Evolutionary conservation across 345 rosid species (phyloP).

Genomic region (Aurinia saxatilis): DNA sequence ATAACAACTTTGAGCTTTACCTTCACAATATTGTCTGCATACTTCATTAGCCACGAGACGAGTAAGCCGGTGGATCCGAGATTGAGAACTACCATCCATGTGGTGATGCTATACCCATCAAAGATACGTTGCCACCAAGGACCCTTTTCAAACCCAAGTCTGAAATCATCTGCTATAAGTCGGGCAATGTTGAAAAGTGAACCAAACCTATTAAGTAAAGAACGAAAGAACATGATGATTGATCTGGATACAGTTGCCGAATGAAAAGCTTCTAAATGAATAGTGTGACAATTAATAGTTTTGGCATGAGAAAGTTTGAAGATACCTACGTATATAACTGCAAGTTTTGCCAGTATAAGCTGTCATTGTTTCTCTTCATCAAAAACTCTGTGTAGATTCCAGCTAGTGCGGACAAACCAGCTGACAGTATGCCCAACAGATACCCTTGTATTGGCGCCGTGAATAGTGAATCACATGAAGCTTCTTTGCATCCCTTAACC

Average conservation of each 20-base stretch:
- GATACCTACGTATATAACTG: conserved; percentile 91
- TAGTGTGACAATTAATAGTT: neutral
- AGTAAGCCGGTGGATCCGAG: conserved; percentile 75
- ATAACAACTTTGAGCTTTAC: conserved; percentile 30
- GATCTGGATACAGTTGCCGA: neutral
- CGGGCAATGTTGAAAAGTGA: conserved; percentile 75
- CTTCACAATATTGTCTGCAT: conserved; percentile 94
- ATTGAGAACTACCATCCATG: conserved; percentile 84
- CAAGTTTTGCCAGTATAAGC: conserved; percentile 92
- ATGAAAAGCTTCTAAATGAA: neutral
- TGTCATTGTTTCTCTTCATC: conserved; percentile 93
- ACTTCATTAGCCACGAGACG: conserved; percentile 89
- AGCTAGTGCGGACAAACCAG: conserved; percentile 86
- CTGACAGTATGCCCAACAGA: conserved; percentile 74
- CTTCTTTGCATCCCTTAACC: conserved; percentile 91
- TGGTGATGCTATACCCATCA: conserved; percentile 66
- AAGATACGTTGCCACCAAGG: conserved; percentile 89
- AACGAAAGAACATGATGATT: neutral
- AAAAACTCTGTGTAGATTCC: conserved; percentile 95
- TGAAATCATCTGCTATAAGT: conserved; percentile 78
- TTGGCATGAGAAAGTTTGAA: conserved; percentile 12
- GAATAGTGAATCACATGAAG: conserved; percentile 75
- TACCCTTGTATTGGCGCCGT: conserved; percentile 91
- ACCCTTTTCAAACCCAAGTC: conserved; percentile 85
- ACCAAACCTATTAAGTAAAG: conserved; percentile 51